Evolutionary conservation across 2,329 filamentous ascomycete species (phyloP), one percentile per base, ranked within the genome.

Genomic region (Cytospora schulzeri): DNA sequence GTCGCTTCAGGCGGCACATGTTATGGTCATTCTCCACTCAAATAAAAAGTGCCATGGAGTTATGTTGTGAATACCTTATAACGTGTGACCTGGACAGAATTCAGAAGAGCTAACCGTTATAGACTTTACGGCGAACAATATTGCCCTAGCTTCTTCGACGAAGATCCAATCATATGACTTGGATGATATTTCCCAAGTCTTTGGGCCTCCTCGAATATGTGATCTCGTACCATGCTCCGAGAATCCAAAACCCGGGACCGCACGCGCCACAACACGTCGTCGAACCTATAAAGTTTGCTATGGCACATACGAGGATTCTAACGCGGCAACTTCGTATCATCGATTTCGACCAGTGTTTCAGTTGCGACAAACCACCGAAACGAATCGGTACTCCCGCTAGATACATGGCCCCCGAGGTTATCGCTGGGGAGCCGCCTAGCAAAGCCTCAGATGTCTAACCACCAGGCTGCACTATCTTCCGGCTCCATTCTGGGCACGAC

Each of bases 321-420:
- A 15, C 11, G 1, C 29, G 31, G 38, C 17, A 58, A n/a, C 45
- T 58, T 28, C 41, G 41, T 2, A 33, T 58, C 22, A 14, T 50
- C 1, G 41, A 50, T 26, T 58, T 58, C 17, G 28, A 50, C 5
- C 41, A 58, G n/a, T 22, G 56, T 9, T 58, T 58, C n/a, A 9
- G 9, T 11, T 50, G 26, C 19, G 26, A 50, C 19, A 26, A 17
- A 9, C 56, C 41, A 6, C 56, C 28, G 6, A n/a, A 58, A 33
- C 19, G 19, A 9, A 29, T n/a, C 29, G 41, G 41, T n/a, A 57
- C 19, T 6, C 38, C 38, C 4, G 38, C 38, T 19, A 48, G 45
- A 45, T 50, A 57, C 38, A 58, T 50, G 41, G 56, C 41, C 26
- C 26, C 41, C 17, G 41, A 58, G 26, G 56, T 58, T 8, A 50